Evolutionary conservation across 495 filamentous ascomycete genomes (phyloP).

Genomic region (Ascobolus immersus): DNA sequence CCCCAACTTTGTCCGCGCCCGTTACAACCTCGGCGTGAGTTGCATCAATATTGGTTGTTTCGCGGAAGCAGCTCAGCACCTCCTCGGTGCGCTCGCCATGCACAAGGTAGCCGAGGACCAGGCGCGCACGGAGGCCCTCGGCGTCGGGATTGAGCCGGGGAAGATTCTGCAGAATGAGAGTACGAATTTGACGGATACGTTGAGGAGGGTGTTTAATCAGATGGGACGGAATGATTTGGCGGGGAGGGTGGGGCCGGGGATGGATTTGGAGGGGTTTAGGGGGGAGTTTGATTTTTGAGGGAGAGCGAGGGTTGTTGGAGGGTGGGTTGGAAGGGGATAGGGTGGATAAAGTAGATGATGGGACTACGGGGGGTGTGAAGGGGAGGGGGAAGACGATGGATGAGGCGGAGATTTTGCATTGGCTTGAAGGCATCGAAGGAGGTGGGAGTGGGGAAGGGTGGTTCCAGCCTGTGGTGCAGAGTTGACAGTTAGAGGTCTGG

Average conservation of each 20-base stretch:
- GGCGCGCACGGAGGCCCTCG: conserved; percentile 54
- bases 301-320: neutral
- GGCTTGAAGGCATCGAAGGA: too few relatives aligned
- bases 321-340: conserved; percentile 2
- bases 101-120: conserved; percentile 84
- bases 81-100: conserved; percentile 88
- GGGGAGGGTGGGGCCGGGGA: conserved; percentile 60
- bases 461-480: too few relatives aligned
- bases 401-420: too few relatives aligned
- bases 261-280: conserved; percentile 78
- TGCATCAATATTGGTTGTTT: conserved; percentile 97
- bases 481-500: too few relatives aligned
- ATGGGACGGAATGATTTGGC: conserved; percentile 75
- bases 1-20: conserved; percentile 84
- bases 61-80: conserved; percentile 73
- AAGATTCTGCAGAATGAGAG: conserved; percentile 63
- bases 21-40: conserved; percentile 86
- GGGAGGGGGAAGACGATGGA: too few relatives aligned
- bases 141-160: conserved; percentile 20
- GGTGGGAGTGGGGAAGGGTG: too few relatives aligned
- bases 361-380: neutral
- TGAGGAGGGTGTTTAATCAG: conserved; percentile 75
- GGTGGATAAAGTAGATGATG: too few relatives aligned
- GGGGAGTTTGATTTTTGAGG: conserved; percentile 49
- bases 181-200: conserved; percentile 83